Evolutionary conservation across 116 monocot species (phyloP).

Genomic region (Papilionanthe hybrid): DNA sequence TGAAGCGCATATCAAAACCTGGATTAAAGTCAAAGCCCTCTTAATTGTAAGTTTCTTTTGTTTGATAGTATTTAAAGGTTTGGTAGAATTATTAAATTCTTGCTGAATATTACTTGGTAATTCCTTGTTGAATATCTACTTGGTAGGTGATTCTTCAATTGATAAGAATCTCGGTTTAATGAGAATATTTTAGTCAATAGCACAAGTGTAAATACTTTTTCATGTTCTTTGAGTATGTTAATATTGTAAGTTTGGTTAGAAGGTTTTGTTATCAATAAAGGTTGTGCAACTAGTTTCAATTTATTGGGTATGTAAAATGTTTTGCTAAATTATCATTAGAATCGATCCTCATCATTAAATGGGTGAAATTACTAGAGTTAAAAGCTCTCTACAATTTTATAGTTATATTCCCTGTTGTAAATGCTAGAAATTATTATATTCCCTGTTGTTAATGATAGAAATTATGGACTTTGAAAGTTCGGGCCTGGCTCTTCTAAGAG

Average conservation of each 20-base stretch:
- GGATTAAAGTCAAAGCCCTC: conserved; percentile 63
- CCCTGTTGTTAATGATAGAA: too few species aligned
- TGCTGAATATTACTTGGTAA: not conserved
- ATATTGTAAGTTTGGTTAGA: not conserved
- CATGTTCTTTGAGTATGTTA: not conserved
- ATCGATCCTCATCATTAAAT: too few species aligned
- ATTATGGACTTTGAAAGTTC: too few species aligned
- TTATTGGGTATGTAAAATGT: too few species aligned
- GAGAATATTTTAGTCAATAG: not conserved
- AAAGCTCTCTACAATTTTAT: too few species aligned
- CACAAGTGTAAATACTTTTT: not conserved
- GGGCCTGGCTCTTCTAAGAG: too few species aligned
- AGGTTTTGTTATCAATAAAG: too few species aligned
- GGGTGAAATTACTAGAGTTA: too few species aligned
- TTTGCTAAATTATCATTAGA: too few species aligned
- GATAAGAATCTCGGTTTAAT: not conserved
- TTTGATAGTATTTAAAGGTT: not conserved
- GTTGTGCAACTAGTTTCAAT: too few species aligned
- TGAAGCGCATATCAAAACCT: conserved; percentile 74
- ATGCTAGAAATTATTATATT: too few species aligned
- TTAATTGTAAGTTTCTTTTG: conserved; percentile 21
- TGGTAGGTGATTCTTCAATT: not conserved
- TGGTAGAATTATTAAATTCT: not conserved
- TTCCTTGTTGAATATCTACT: not conserved
- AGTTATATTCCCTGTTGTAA: too few species aligned